Evolutionary conservation across 192 early-diverging fungal species (phyloP).

Genomic region (Podila verticillata): DNA sequence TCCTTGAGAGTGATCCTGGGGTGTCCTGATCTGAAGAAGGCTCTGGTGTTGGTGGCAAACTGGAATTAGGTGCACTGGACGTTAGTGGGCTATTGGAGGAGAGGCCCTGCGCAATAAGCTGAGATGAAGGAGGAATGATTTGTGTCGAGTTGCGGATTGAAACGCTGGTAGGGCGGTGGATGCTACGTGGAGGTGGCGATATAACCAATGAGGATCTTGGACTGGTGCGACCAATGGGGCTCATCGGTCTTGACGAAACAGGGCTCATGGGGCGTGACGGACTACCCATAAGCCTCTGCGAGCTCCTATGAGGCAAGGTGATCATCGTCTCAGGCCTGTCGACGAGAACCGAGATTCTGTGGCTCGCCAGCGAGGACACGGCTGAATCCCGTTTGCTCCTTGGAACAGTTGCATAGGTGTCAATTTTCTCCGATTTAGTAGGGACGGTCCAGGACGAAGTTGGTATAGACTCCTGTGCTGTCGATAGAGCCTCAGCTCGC

Average conservation of each 20-base stretch:
- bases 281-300: slow-evolving; percentile 4
- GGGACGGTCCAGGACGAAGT: slow-evolving; percentile 41
- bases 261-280: slow-evolving; percentile 26
- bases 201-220: slow-evolving; percentile 43
- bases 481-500: slow-evolving; percentile 33
- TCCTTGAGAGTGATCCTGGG: slow-evolving; percentile 17
- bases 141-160: slow-evolving; percentile 43
- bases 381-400: slow-evolving; percentile 37
- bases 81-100: slow-evolving; percentile 5
- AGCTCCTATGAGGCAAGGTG: background rate
- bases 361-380: slow-evolving; percentile 8
- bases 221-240: slow-evolving; percentile 26
- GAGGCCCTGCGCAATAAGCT: slow-evolving; percentile 13
- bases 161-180: slow-evolving; percentile 33
- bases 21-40: background rate
- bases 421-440: slow-evolving; percentile 10
- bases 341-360: slow-evolving; percentile 6
- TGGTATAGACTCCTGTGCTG: slow-evolving; percentile 3
- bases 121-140: slow-evolving; percentile 30
- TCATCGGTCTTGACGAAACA: slow-evolving; percentile 26
- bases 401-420: slow-evolving; percentile 25
- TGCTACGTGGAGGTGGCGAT: slow-evolving; percentile 37
- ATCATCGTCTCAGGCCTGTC: slow-evolving; percentile 6
- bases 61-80: slow-evolving; percentile 14
- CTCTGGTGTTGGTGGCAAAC: slow-evolving; percentile 20